Evolutionary conservation across 202 grass and related monocot genomes (phyloP).

Genomic region (Schoenoplectus tabernaemontani): DNA sequence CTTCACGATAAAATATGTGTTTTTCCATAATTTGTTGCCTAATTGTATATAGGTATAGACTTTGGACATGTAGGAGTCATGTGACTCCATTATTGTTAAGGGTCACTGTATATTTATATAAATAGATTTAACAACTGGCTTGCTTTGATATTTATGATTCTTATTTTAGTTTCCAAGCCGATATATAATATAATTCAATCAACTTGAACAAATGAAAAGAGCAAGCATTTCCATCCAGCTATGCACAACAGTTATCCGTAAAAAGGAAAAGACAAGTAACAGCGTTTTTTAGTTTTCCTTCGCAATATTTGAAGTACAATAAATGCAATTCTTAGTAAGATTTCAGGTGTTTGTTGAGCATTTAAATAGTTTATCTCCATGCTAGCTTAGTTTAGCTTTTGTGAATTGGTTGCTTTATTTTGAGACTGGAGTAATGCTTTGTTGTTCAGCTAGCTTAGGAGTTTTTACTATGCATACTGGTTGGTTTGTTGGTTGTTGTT

Average conservation of each 20-base stretch:
- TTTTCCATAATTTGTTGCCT: not conserved
- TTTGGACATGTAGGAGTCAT: slow-evolving; percentile 39
- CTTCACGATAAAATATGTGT: slow-evolving; percentile 15
- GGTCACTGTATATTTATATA: slow-evolving; percentile 10
- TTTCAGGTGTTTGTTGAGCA: too few relatives aligned
- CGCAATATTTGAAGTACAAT: not conserved
- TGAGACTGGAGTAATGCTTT: too few relatives aligned
- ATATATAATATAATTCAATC: not conserved
- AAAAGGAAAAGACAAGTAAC: not conserved
- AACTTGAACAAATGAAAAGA: not conserved
- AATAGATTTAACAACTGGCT: slow-evolving; percentile 10
- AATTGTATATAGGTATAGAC: slow-evolving; percentile 16
- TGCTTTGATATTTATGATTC: not conserved
- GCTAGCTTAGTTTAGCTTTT: too few relatives aligned
- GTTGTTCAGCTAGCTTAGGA: too few relatives aligned
- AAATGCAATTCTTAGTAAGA: too few relatives aligned
- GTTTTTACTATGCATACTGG: too few relatives aligned
- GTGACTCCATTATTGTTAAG: slow-evolving; percentile 45
- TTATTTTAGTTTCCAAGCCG: not conserved
- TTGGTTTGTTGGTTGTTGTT: too few relatives aligned
- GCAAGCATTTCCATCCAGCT: not conserved
- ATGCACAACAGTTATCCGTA: too few relatives aligned
- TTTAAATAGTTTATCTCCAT: too few relatives aligned
- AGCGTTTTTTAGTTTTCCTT: not conserved
- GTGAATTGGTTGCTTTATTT: too few relatives aligned